Conservation (phyloP, 805 yeast species). For the Cyberlindnera lachancei region DNA sequence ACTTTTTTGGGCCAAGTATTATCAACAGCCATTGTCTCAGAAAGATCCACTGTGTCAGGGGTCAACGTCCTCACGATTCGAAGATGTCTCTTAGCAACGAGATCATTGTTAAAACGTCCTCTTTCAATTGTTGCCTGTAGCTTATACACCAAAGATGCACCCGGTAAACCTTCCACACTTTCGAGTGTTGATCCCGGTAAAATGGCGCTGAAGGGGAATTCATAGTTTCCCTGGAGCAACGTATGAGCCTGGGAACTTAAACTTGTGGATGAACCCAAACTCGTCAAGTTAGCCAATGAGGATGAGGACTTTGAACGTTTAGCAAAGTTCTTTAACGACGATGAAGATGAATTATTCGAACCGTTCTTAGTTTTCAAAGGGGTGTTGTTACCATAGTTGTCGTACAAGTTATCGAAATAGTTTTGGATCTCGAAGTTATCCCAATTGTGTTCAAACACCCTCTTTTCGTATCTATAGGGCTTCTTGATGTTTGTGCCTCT, state of each 20-base stretch:
- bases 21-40: slow-evolving; percentile 90
- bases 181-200: slow-evolving; percentile 83
- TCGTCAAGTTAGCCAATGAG: slow-evolving; percentile 27
- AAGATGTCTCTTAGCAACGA: slow-evolving; percentile 61
- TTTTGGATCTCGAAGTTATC: slow-evolving; percentile 52
- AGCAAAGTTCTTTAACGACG: slow-evolving; percentile 16
- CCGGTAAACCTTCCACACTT: slow-evolving; percentile 83
- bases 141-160: slow-evolving; percentile 65
- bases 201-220: slow-evolving; percentile 79
- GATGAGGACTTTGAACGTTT: slow-evolving; percentile 28
- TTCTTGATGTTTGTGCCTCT: slow-evolving; percentile 36
- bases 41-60: slow-evolving; percentile 77
- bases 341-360: slow-evolving; percentile 21
- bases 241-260: slow-evolving; percentile 28
- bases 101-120: slow-evolving; percentile 62
- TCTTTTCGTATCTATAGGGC: slow-evolving; percentile 48
- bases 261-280: slow-evolving; percentile 24
- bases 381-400: slow-evolving; percentile 11
- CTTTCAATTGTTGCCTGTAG: slow-evolving; percentile 77
- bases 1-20: slow-evolving; percentile 94
- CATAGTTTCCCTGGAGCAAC: slow-evolving; percentile 72
- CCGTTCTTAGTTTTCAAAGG: slow-evolving; percentile 7
- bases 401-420: slow-evolving; percentile 25
- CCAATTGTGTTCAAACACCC: slow-evolving; percentile 74
- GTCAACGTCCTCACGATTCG: slow-evolving; percentile 82